Percentiles rank a stretch among this genome's conserved stretches.
Conservation (phyloP, 1,284 basidiomycete genomes). For the Ganoderma multipileum region DNA sequence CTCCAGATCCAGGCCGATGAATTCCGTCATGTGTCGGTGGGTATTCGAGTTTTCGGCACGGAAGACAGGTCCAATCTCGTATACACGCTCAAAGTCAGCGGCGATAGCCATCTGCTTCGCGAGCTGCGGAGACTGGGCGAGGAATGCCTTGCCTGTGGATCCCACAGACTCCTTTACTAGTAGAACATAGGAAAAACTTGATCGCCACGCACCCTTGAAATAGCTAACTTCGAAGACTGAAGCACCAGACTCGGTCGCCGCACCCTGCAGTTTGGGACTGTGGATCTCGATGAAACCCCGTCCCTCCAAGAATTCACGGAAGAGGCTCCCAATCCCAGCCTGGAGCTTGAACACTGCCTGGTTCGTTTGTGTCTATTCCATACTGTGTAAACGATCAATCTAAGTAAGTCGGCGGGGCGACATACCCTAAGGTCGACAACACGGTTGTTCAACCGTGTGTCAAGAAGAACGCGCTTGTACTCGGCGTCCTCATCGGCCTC, state of each 20-base stretch:
- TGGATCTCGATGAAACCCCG: conserved; percentile 94
- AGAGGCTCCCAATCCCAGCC: conserved; percentile 87
- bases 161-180: not conserved
- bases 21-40: conserved; percentile 98
- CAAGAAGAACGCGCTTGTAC: conserved; percentile 81
- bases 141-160: conserved; percentile 80
- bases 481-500: conserved; percentile 55
- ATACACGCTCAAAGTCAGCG: conserved; percentile 97
- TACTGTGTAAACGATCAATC: not conserved
- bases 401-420: conserved; percentile 19
- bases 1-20: conserved; percentile 98
- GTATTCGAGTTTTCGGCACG: conserved; percentile 99
- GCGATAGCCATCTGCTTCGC: conserved; percentile 99
- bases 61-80: conserved; percentile 97
- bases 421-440: conserved; percentile 91
- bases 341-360: conserved; percentile 97
- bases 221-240: conserved; percentile 98
- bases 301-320: conserved; percentile 84
- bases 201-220: conserved; percentile 81
- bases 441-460: conserved; percentile 95
- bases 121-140: conserved; percentile 97
- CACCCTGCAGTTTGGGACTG: conserved; percentile 96
- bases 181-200: not conserved
- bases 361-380: conserved; percentile 86
- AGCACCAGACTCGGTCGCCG: conserved; percentile 96